These are phyloP conservation scores for Plasmodium gaboni DNA, from an alignment of 169 alveolate species.

Conservation along the genomic window DNA sequence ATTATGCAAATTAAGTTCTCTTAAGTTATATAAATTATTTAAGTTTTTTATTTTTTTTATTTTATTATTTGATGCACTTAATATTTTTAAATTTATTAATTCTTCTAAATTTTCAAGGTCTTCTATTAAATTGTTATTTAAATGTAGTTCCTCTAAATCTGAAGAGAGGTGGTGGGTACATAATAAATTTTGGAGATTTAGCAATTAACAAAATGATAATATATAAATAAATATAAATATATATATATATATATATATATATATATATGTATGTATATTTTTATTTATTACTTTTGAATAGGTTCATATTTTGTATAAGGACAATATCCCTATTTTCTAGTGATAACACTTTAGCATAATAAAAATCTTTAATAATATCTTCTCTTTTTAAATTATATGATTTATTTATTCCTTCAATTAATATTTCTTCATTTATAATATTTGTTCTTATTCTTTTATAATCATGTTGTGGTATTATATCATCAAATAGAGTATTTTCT, in stretches of 20 bases:
- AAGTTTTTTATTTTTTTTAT: constrained; percentile 59
- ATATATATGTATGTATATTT: not conserved
- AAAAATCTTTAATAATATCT: constrained; percentile 31
- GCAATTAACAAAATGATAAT: not conserved
- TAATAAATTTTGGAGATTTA: too few relatives aligned
- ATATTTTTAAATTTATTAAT: constrained; percentile 15
- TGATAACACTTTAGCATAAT: constrained; percentile 19
- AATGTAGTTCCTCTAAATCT: constrained; percentile 56
- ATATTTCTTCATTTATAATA: constrained; percentile 58
- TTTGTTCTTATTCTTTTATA: constrained; percentile 51
- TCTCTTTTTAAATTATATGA: not conserved
- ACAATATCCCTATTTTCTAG: constrained; percentile 48
- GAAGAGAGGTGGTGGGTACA: not conserved
- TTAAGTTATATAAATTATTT: constrained; percentile 16
- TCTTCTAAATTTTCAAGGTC: constrained; percentile 56
- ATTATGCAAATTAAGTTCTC: constrained; percentile 54
- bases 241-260: not conserved
- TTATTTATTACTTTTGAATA: constrained; percentile 36
- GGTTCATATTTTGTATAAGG: constrained; percentile 51
- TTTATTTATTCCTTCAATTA: constrained; percentile 32
- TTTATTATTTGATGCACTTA: constrained; percentile 48
- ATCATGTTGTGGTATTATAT: constrained; percentile 38
- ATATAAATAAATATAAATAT: not conserved
- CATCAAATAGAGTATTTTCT: constrained; percentile 25
- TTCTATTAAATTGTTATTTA: constrained; percentile 61